Percentiles rank a stretch among this genome's conserved stretches.
Evolutionary conservation across 129 eudicot species (phyloP).

Genomic region (Chrysanthemum seticuspe): DNA sequence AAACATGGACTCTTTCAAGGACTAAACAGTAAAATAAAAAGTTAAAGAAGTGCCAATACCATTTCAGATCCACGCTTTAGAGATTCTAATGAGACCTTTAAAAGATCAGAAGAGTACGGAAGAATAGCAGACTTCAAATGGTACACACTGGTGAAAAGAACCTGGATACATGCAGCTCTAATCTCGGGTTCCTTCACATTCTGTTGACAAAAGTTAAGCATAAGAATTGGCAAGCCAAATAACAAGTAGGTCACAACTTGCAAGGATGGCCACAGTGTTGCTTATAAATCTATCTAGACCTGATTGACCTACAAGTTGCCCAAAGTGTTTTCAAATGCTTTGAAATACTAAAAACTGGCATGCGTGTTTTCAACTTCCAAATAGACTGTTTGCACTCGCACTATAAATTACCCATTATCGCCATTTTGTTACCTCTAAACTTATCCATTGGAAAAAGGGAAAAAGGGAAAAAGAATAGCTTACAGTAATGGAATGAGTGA

Average conservation of each 20-base stretch:
- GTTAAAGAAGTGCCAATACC: constrained; percentile 39
- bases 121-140: constrained; percentile 64
- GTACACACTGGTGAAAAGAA: constrained; percentile 79
- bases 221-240: background rate
- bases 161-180: constrained; percentile 77
- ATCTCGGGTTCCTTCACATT: constrained; percentile 51
- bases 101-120: constrained; percentile 63
- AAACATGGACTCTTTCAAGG: constrained; percentile 8
- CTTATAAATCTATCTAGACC: no score
- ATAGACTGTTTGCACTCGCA: no score
- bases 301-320: no score
- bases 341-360: no score
- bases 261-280: background rate
- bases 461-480: constrained; percentile 1
- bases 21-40: background rate
- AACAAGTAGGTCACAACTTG: constrained; percentile 3
- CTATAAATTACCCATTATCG: no score
- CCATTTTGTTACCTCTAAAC: background rate
- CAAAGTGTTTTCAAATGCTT: no score
- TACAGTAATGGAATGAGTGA: constrained; percentile 47
- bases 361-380: no score
- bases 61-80: constrained; percentile 53
- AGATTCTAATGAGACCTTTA: constrained; percentile 47
- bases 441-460: background rate
- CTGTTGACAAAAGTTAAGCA: constrained; percentile 30